Evolutionary conservation across 2,329 filamentous ascomycete genomes (phyloP).

Genomic region (Cercospora citrullina): DNA sequence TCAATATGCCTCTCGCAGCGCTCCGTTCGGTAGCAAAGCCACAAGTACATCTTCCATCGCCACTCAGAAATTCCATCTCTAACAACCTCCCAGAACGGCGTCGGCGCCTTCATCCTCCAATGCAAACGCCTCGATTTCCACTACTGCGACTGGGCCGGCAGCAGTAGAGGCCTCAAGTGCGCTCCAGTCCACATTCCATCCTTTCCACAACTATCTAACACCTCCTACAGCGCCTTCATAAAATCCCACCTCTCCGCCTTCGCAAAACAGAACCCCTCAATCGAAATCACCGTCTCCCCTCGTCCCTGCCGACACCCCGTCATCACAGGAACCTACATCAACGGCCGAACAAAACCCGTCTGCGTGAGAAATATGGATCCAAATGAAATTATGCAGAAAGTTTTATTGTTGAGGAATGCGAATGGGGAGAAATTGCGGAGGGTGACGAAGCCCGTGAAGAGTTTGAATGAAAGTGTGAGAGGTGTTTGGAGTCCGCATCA

Average conservation of each 20-base stretch:
- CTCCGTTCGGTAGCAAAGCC: conserved; percentile 57
- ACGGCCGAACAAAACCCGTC: conserved; percentile 79
- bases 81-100: conserved; percentile 70
- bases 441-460: conserved; percentile 60
- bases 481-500: conserved; percentile 67
- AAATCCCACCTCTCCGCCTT: conserved; percentile 74
- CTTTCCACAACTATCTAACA: not conserved
- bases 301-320: conserved; percentile 88
- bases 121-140: conserved; percentile 95
- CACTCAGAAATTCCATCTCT: not conserved
- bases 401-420: conserved; percentile 68
- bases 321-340: conserved; percentile 88
- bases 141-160: conserved; percentile 96
- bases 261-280: conserved; percentile 75
- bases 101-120: conserved; percentile 94
- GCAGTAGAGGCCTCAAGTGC: conserved; percentile 93
- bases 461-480: conserved; percentile 64
- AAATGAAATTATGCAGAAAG: conserved; percentile 79
- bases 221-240: conserved; percentile 70
- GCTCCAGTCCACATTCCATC: not conserved
- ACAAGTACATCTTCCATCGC: conserved; percentile 49
- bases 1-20: conserved; percentile 50
- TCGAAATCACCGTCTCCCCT: conserved; percentile 90
- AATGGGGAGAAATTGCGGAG: conserved; percentile 71
- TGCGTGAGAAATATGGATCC: conserved; percentile 85